Conservation (phyloP, 139 green algal species). For the Eudorina sp. region DNA sequence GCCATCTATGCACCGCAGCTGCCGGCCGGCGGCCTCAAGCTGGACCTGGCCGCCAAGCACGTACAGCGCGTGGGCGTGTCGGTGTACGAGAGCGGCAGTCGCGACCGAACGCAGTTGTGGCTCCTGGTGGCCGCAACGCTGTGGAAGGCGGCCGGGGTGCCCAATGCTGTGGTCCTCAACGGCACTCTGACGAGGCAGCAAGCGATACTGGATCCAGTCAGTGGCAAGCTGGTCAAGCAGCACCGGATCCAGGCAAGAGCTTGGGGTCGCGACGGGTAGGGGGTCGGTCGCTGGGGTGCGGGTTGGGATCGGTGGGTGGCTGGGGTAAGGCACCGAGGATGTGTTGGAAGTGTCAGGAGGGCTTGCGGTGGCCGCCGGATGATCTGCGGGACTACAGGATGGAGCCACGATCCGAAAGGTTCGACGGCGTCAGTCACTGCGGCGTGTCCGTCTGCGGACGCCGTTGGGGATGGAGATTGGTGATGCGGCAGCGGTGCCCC, state of each 20-base stretch:
- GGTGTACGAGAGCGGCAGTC: conserved; percentile 24
- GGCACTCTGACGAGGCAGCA: neutral
- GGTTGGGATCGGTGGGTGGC: no score
- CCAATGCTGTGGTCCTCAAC: conserved; percentile 15
- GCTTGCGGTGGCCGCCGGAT: no score
- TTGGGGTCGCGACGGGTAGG: neutral
- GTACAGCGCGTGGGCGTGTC: neutral
- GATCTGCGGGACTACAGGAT: no score
- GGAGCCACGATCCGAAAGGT: no score
- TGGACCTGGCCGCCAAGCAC: neutral
- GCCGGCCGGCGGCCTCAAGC: neutral
- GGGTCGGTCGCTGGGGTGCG: no score
- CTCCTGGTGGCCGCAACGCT: neutral
- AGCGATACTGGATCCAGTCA: neutral
- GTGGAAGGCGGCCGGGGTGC: conserved; percentile 12
- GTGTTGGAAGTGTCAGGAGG: no score
- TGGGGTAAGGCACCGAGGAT: no score
- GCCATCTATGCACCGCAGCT: conserved; percentile 2
- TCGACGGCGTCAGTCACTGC: no score
- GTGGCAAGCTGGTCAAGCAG: conserved; percentile 4
- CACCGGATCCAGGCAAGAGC: conserved; percentile 35
- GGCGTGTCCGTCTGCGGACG: no score
- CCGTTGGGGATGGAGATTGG: no score
- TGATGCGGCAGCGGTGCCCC: no score
- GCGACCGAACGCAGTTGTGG: neutral